Evolutionary conservation across 306 rosid genomes (phyloP), one percentile per base, ranked within the genome.

Genomic region (Inga laurina): DNA sequence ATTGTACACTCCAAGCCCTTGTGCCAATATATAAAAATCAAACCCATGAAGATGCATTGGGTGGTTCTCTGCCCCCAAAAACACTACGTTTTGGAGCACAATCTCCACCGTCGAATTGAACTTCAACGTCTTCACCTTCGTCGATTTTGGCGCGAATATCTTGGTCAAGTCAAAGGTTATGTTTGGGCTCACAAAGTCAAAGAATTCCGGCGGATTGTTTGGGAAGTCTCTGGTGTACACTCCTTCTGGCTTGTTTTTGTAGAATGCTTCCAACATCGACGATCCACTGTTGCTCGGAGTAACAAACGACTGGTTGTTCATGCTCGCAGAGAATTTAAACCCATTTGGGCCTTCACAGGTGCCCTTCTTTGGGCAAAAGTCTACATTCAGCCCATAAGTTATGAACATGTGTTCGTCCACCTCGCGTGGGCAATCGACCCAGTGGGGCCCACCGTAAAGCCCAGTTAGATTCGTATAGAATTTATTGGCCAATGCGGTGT

Each of bases 291-390:
- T 78, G 24, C 15, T 74, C 1, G 95, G 97, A 32, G 87, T 45
- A 65, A 59, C 81, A 32, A 91, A 94, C 0, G 97, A 94, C 51
- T 87, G 91, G n/a, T 94, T 92, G 79, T 92, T 94, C 95, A 94
- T 92, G 88, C 88, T 90, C 2, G 98, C 90, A 0, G 98, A 89
- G 2, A 85, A 9, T 22, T 66, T 34, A 9, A 46, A 39, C 37
- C 61, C 80, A 0, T 24, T 0, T 0, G 70, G 78, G 8, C 85
- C 93, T 0, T 0, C 0, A 27, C 97, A 90, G 0, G 56, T 68
- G 18, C 1, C 14, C 37, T 75, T 22, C 3, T 4, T 52, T 1
- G 77, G 3, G 21, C 98, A 94, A 1, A 0, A 0, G 7, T 77
- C 84, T 0, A 82, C 21, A 27, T 34, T 70, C 2, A 89, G n/a